Evolutionary conservation across 768 basidiomycete genomes (phyloP).

Genomic region (Lepiota subincarnata): DNA sequence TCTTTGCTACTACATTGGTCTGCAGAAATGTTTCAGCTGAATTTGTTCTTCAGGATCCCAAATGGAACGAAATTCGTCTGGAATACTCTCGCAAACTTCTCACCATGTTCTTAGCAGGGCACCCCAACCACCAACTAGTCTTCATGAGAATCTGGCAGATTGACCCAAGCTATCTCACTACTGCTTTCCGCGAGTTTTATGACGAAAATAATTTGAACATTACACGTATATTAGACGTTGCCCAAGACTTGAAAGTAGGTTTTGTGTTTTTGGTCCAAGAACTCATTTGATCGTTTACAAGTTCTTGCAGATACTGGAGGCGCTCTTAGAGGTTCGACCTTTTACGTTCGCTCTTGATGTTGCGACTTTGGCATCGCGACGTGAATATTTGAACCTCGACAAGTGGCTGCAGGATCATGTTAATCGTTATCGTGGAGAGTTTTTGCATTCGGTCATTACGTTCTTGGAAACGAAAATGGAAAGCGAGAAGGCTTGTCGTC

Average conservation of each 20-base stretch:
- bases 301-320: slow-evolving; percentile 71
- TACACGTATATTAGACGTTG: slow-evolving; percentile 90
- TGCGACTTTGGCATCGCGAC: slow-evolving; percentile 86
- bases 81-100: slow-evolving; percentile 85
- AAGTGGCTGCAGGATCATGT: slow-evolving; percentile 95
- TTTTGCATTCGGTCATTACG: slow-evolving; percentile 80
- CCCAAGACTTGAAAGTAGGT: slow-evolving; percentile 87
- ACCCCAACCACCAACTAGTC: slow-evolving; percentile 93
- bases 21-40: background rate
- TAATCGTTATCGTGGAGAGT: slow-evolving; percentile 74
- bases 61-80: slow-evolving; percentile 85
- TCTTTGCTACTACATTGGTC: slow-evolving; percentile 12
- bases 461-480: slow-evolving; percentile 94
- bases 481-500: slow-evolving; percentile 71
- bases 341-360: slow-evolving; percentile 91
- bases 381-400: slow-evolving; percentile 93
- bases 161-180: slow-evolving; percentile 78
- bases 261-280: background rate
- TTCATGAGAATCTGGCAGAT: slow-evolving; percentile 97
- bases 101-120: slow-evolving; percentile 85
- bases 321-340: slow-evolving; percentile 85
- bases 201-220: slow-evolving; percentile 90
- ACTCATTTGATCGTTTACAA: slow-evolving; percentile 5
- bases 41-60: slow-evolving; percentile 48
- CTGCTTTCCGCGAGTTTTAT: slow-evolving; percentile 90